These are phyloP conservation scores for Monosiga brevicollis DNA, from an alignment of 78 protist genomes.

Conservation along the genomic window DNA sequence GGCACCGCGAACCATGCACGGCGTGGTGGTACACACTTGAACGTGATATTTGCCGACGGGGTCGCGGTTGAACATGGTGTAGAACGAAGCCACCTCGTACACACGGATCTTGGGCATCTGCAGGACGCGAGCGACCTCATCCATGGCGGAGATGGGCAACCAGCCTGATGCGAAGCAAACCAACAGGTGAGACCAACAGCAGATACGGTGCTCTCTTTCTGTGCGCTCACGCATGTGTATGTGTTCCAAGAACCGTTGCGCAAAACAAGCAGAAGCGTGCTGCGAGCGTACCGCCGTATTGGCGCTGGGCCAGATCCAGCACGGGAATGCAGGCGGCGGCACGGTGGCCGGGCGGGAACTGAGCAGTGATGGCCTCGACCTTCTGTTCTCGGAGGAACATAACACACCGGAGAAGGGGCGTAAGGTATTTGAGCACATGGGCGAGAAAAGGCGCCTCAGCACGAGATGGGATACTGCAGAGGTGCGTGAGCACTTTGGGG, in stretches of 20 bases:
- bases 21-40: conserved; percentile 89
- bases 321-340: conserved; percentile 73
- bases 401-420: background rate
- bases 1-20: conserved; percentile 87
- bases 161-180: conserved; percentile 71
- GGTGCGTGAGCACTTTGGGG: conserved; percentile 18
- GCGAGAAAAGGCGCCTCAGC: background rate
- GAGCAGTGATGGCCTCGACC: conserved; percentile 16
- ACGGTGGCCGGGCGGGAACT: conserved; percentile 68
- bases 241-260: no score
- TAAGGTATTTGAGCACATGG: background rate
- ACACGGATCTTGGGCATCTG: conserved; percentile 83
- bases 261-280: no score
- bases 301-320: conserved; percentile 88
- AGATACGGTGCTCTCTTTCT: no score
- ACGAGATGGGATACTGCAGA: background rate
- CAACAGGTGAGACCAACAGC: background rate
- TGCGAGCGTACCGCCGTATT: conserved; percentile 25
- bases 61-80: conserved; percentile 86
- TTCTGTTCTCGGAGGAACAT: background rate
- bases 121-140: conserved; percentile 72
- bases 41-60: conserved; percentile 30
- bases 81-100: conserved; percentile 92
- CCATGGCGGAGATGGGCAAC: conserved; percentile 91
- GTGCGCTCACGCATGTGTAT: background rate